Evolutionary conservation across 305 asterid genomes (phyloP).

Genomic region (Solanum hybrid): DNA sequence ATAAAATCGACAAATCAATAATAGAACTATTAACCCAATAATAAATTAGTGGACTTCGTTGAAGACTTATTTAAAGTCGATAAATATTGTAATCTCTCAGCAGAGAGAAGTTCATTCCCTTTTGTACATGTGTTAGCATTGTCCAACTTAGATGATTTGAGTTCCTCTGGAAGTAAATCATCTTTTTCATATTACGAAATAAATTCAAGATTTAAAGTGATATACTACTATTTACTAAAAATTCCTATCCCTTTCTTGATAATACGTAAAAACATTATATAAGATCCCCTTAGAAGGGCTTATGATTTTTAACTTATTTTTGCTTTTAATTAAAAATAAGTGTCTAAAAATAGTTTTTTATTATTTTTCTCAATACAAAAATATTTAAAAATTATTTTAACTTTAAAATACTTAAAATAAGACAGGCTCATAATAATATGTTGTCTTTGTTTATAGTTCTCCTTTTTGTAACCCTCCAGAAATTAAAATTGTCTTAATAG

Average conservation of each 20-base stretch:
- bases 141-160: too few species aligned
- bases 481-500: neutral
- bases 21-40: neutral
- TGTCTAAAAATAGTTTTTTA: too few species aligned
- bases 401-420: too few species aligned
- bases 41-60: too few species aligned
- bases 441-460: too few species aligned
- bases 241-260: neutral
- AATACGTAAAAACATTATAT: neutral
- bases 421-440: too few species aligned
- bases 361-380: neutral
- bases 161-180: too few species aligned
- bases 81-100: neutral
- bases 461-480: too few species aligned
- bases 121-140: too few species aligned
- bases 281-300: neutral
- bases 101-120: neutral
- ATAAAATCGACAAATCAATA: neutral
- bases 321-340: neutral
- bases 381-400: fast-evolving
- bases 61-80: too few species aligned
- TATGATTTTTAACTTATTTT: too few species aligned
- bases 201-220: neutral
- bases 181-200: neutral
- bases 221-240: neutral